Evolutionary conservation across 805 yeast genomes (phyloP).

Genomic region (Lipomyces mesembrius): DNA sequence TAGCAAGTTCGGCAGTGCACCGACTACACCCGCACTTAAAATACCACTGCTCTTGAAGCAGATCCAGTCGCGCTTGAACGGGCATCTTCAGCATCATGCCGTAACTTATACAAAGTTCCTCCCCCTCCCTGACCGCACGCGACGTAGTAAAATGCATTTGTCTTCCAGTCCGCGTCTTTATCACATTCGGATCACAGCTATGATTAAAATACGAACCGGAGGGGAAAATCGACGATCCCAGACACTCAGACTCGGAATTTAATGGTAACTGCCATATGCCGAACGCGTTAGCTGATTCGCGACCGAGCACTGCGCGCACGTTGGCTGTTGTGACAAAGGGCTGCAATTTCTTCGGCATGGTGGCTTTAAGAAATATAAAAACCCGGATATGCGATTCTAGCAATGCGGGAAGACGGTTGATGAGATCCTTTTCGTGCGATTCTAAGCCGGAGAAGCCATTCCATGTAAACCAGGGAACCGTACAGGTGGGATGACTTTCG

Average conservation of each 20-base stretch:
- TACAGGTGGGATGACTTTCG: constrained; percentile 19
- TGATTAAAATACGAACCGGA: constrained; percentile 71
- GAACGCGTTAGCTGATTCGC: constrained; percentile 69
- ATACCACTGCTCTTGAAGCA: constrained; percentile 60
- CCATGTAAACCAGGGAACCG: constrained; percentile 12
- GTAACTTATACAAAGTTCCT: constrained; percentile 64
- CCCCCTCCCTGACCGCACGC: constrained; percentile 50
- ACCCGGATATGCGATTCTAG: constrained; percentile 32
- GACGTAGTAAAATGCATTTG: constrained; percentile 52
- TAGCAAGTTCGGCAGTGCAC: constrained; percentile 44
- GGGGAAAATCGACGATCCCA: constrained; percentile 66
- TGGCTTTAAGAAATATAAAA: constrained; percentile 17
- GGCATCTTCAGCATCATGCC: constrained; percentile 56
- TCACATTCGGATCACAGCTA: constrained; percentile 60
- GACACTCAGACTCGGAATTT: constrained; percentile 52
- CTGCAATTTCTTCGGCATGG: constrained; percentile 17
- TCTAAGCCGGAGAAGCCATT: constrained; percentile 18
- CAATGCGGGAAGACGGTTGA: constrained; percentile 23
- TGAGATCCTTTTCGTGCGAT: constrained; percentile 28
- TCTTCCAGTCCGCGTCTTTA: constrained; percentile 51
- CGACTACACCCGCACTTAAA: constrained; percentile 59
- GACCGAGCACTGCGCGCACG: constrained; percentile 58
- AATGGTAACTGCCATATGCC: constrained; percentile 63
- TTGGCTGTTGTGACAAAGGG: constrained; percentile 48
- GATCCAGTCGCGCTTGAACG: constrained; percentile 50